Evolutionary conservation across 2,329 filamentous ascomycete genomes (phyloP), one percentile per base, ranked within the genome.

Genomic region (Cladosporium sp.): DNA sequence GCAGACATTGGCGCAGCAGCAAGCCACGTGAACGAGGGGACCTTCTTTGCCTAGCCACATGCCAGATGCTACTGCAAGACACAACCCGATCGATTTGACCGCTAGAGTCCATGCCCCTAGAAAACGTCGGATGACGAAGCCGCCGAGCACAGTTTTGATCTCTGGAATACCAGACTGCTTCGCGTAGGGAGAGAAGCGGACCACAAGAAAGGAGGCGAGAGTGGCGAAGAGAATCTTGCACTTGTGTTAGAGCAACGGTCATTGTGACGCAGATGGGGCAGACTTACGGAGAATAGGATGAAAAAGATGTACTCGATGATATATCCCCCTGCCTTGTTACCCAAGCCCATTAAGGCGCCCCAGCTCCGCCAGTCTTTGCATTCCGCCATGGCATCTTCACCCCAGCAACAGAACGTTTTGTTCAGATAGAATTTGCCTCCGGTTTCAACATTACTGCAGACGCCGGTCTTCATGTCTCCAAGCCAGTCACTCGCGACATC

Each of bases 31-130:
- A 5, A 98, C 92, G 35, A 97, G 74, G 1, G 92, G 92, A 1
- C 92, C 92, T 75, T 98, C 92, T 70, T 97, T 97, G 32, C 92
- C 92, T 11, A 97, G 76, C 92, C 93, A 97, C 77, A 98, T 85
- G 46, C 92, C 92, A 5, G 91, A 96, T 59, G 89, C 88, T 42
- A 96, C 92, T 41, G 92, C 87, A 34, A 97, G 80, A 68, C 90
- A 91, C 83, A 95, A 55, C 28, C 93, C 93, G 41, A 97, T 70
- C 1, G 90, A 95, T 68, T 97, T 97, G 52, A 90, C 90, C 31
- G 89, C 70, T 65, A 97, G 74, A 1, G 92, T 96, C 91, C 91
- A 96, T 32, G 78, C 77, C 9, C 91, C 89, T 64, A 97, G 76
- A 63, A 97, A 95, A 54, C 85, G 82, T 56, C 85, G 81, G 56